A percentile compares a stretch with the other conserved stretches of the same genome.
Evolutionary conservation across 306 rosid species (phyloP).

Genomic region (Pyrus pyrifolia): DNA sequence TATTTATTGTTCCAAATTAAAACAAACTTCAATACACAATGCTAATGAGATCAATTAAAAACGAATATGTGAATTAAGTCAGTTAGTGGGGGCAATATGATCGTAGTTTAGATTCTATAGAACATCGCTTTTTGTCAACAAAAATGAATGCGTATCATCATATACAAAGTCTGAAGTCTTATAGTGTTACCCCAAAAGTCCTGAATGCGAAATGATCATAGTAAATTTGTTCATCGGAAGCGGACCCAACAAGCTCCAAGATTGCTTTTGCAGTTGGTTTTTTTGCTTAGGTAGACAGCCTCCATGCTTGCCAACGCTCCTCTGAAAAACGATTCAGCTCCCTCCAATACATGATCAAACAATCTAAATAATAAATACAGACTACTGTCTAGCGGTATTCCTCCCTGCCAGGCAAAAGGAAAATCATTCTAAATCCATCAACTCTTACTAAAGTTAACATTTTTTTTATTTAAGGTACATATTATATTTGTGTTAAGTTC

Average conservation of each 20-base stretch:
- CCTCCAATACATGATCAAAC: slow-evolving; percentile 28
- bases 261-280: slow-evolving; percentile 85
- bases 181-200: slow-evolving; percentile 71
- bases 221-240: slow-evolving; percentile 43
- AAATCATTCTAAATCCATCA: no score
- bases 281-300: slow-evolving; percentile 66
- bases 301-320: slow-evolving; percentile 67
- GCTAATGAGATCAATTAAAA: not conserved
- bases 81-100: not conserved
- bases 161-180: not conserved
- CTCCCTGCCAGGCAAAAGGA: no score
- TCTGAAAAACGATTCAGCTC: slow-evolving; percentile 67
- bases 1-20: slow-evolving; percentile 14
- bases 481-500: no score
- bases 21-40: not conserved
- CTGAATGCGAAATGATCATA: slow-evolving; percentile 94
- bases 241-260: slow-evolving; percentile 69
- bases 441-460: no score
- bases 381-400: not conserved
- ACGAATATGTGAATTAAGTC: not conserved
- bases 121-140: not conserved
- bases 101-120: not conserved
- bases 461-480: no score
- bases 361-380: not conserved
- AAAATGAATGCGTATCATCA: not conserved